Conservation (phyloP, 2,329 filamentous ascomycete genomes). For the Penicillium sp. region DNA sequence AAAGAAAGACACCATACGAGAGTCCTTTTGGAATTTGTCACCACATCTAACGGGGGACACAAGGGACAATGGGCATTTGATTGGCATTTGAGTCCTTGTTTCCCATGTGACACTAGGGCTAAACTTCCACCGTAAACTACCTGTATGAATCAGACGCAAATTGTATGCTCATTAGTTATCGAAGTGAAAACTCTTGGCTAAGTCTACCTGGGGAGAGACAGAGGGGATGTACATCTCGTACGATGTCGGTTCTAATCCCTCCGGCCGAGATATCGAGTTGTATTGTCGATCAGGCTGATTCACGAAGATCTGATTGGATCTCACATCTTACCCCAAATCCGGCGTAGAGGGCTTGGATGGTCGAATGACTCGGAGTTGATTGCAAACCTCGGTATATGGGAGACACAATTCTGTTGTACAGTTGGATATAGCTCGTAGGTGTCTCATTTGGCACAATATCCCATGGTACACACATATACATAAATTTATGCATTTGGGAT, state of each 20-base stretch:
- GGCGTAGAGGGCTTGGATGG: background rate
- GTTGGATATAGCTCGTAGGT: background rate
- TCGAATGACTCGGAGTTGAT: slow-evolving; percentile 5
- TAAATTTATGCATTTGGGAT: background rate
- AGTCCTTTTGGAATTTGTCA: too few relatives aligned
- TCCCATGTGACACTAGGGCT: background rate
- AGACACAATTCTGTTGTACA: background rate
- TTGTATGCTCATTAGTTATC: background rate
- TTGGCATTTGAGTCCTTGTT: too few relatives aligned
- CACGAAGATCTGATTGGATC: background rate
- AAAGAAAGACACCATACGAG: too few relatives aligned
- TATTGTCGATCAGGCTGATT: background rate
- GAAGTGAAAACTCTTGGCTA: too few relatives aligned
- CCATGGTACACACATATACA: too few relatives aligned
- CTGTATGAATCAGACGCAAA: background rate
- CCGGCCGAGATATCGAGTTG: slow-evolving; percentile 13
- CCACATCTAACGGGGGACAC: too few relatives aligned
- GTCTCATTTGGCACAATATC: background rate
- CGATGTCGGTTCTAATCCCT: slow-evolving; percentile 9
- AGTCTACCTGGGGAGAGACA: background rate
- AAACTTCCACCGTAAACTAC: background rate
- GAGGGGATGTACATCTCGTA: slow-evolving; percentile 5
- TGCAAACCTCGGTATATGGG: slow-evolving; percentile 15
- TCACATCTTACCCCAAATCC: background rate
- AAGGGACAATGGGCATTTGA: too few relatives aligned